Evolutionary conservation across 148 eudicot species (phyloP).

Genomic region (Persicaria tinctoria): DNA sequence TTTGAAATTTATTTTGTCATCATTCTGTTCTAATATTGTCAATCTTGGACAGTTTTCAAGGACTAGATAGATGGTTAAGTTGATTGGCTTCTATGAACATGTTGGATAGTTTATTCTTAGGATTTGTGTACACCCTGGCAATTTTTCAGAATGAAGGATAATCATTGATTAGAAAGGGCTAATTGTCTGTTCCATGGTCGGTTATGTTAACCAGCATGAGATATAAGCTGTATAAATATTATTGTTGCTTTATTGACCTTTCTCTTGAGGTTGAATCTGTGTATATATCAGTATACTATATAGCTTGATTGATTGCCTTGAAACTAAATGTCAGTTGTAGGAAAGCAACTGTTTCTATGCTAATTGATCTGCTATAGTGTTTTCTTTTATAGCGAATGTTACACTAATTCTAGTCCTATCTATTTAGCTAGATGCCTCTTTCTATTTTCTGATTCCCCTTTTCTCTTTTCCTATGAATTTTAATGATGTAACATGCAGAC

Average conservation of each 20-base stretch:
- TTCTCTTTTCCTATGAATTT: neutral
- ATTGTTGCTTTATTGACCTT: conserved; percentile 3
- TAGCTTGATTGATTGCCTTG: neutral
- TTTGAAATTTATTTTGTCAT: neutral
- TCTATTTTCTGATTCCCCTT: conserved; percentile 3
- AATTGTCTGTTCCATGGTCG: neutral
- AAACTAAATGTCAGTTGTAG: neutral
- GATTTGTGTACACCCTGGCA: neutral
- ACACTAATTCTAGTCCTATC: neutral
- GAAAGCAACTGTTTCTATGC: neutral
- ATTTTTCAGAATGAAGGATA: neutral
- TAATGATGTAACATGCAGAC: conserved; percentile 47
- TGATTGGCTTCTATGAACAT: neutral
- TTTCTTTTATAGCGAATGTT: conserved; percentile 3
- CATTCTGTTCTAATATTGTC: neutral
- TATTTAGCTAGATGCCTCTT: neutral
- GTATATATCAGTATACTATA: neutral
- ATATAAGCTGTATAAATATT: neutral
- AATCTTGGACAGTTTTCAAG: neutral
- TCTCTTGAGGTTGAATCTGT: neutral
- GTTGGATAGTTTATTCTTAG: neutral
- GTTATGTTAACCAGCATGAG: neutral
- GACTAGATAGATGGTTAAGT: neutral
- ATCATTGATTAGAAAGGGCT: neutral
- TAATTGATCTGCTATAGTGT: neutral